Evolutionary conservation across 2,329 filamentous ascomycete genomes (phyloP).

Genomic region (Verticillium klebahnii): DNA sequence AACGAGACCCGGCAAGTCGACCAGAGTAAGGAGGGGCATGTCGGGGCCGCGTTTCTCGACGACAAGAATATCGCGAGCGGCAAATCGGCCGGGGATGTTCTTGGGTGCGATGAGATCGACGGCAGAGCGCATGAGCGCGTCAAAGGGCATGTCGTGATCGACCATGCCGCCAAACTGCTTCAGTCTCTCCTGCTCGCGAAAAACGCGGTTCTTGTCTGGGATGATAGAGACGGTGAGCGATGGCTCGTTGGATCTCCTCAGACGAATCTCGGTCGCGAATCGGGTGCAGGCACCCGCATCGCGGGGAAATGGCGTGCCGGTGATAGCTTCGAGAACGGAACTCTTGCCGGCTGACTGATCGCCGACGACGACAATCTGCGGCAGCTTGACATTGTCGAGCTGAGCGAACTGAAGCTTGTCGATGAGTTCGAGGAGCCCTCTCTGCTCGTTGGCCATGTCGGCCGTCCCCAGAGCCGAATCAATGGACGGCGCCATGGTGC

Average conservation of each 20-base stretch:
- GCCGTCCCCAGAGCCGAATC: constrained; percentile 44
- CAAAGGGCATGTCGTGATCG: constrained; percentile 39
- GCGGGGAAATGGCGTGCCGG: constrained; percentile 55
- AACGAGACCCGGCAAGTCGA: constrained; percentile 58
- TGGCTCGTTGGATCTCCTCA: constrained; percentile 41
- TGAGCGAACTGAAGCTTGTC: constrained; percentile 50
- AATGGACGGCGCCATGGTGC: constrained; percentile 33
- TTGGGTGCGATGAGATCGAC: constrained; percentile 46
- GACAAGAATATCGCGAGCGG: constrained; percentile 48
- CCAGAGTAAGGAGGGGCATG: constrained; percentile 55
- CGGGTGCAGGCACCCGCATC: constrained; percentile 58
- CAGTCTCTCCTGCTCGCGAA: constrained; percentile 41
- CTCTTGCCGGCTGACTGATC: constrained; percentile 62
- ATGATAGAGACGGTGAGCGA: constrained; percentile 49
- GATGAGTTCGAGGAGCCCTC: constrained; percentile 52
- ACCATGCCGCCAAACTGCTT: constrained; percentile 43
- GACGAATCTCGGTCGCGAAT: constrained; percentile 55
- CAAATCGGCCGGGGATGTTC: constrained; percentile 45
- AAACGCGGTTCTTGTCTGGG: constrained; percentile 43
- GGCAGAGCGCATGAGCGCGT: constrained; percentile 45
- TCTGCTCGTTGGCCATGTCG: constrained; percentile 49
- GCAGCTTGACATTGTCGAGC: constrained; percentile 48
- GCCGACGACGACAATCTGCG: constrained; percentile 60
- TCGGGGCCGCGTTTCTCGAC: constrained; percentile 56
- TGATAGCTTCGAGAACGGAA: constrained; percentile 60